Evolutionary conservation across 495 filamentous ascomycete genomes (phyloP).

Genomic region (Xylaria intraflava): DNA sequence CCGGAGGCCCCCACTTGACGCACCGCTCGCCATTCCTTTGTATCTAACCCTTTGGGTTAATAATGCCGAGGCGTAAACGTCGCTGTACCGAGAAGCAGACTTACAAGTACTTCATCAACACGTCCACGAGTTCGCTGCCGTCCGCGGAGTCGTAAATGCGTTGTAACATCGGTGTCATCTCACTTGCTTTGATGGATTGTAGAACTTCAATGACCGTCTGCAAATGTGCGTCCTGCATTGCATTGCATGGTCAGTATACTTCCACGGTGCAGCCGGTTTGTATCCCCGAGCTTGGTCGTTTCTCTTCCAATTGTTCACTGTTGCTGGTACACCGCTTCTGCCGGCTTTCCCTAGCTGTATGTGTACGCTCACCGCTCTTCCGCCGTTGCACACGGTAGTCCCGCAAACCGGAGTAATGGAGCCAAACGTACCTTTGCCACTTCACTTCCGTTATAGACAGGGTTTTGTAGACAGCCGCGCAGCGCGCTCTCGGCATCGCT

Average conservation of each 20-base stretch:
- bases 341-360: background rate
- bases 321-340: slow-evolving; percentile 5
- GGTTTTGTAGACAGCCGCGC: slow-evolving; percentile 67
- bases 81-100: slow-evolving; percentile 9
- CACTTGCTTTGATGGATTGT: slow-evolving; percentile 81
- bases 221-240: slow-evolving; percentile 63
- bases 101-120: slow-evolving; percentile 73
- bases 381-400: background rate
- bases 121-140: slow-evolving; percentile 65
- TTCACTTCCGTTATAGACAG: slow-evolving; percentile 53
- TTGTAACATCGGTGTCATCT: slow-evolving; percentile 79
- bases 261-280: background rate
- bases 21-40: slow-evolving; percentile 67
- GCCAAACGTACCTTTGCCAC: slow-evolving; percentile 56
- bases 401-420: background rate
- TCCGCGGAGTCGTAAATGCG: slow-evolving; percentile 64
- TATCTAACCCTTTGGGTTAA: slow-evolving; percentile 43
- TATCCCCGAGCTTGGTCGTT: background rate
- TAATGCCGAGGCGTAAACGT: background rate
- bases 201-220: slow-evolving; percentile 79
- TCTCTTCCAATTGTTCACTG: background rate
- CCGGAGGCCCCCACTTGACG: slow-evolving; percentile 25
- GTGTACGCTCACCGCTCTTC: slow-evolving; percentile 10
- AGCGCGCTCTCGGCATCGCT: slow-evolving; percentile 82
- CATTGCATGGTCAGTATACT: slow-evolving; percentile 23